A percentile compares a stretch with the other conserved stretches of the same genome.
phyloP scores from a whole-genome alignment of 768 basidiomycete species.

The Inosperma sp. region DNA sequence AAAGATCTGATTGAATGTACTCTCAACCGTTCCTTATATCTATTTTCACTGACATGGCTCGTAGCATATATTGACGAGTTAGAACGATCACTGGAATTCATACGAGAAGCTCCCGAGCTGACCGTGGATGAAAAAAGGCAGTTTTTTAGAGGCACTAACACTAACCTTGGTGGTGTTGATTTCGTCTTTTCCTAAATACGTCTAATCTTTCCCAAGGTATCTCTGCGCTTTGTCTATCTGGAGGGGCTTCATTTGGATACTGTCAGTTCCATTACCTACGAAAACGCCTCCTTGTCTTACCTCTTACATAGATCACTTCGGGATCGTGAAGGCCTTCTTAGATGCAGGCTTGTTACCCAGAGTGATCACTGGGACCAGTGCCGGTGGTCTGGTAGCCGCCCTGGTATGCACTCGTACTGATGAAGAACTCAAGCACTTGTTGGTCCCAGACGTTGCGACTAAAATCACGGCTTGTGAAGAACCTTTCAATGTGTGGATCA shows the following conservation, averaged over 20 bases:
- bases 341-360: slow-evolving; percentile 83
- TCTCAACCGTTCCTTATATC: not conserved
- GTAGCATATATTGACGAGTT: slow-evolving; percentile 82
- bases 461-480: slow-evolving; percentile 83
- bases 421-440: slow-evolving; percentile 70
- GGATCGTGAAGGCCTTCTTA: slow-evolving; percentile 88
- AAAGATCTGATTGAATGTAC: slow-evolving; percentile 85
- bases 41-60: not conserved
- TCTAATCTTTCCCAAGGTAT: too few species aligned
- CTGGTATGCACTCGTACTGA: slow-evolving; percentile 86
- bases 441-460: slow-evolving; percentile 81
- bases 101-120: slow-evolving; percentile 69
- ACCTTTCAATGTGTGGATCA: slow-evolving; percentile 60
- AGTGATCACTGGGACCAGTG: slow-evolving; percentile 92
- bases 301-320: slow-evolving; percentile 64
- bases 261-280: slow-evolving; percentile 45
- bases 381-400: slow-evolving; percentile 76
- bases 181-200: not conserved
- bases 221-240: slow-evolving; percentile 91
- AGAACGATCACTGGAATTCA: slow-evolving; percentile 65
- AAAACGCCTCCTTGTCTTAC: slow-evolving; percentile 2
- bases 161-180: slow-evolving; percentile 62
- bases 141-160: slow-evolving; percentile 87
- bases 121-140: slow-evolving; percentile 84
- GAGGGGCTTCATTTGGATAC: slow-evolving; percentile 93